These are phyloP conservation scores for Penicillium sclerotiorum DNA, from an alignment of 2,329 filamentous ascomycete species.

Conservation along the genomic window DNA sequence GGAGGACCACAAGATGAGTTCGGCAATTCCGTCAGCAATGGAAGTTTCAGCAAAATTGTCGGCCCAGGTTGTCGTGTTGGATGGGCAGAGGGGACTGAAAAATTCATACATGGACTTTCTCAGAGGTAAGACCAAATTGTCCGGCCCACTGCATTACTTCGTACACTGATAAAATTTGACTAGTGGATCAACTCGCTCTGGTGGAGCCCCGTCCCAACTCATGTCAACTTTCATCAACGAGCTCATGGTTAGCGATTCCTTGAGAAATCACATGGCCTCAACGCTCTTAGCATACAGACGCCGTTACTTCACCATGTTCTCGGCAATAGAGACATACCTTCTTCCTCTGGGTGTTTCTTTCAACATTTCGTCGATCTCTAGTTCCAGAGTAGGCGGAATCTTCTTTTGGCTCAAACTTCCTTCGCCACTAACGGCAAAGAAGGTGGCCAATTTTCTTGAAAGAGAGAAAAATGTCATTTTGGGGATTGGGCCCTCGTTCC, in stretches of 20 bases:
- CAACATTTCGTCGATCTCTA: neutral
- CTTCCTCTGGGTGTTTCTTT: neutral
- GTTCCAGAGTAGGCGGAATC: neutral
- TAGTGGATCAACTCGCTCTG: conserved; percentile 46
- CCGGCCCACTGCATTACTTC: conserved; percentile 5
- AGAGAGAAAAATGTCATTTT: too few relatives aligned
- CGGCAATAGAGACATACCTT: neutral
- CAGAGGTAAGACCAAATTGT: conserved; percentile 51
- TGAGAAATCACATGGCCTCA: conserved; percentile 54
- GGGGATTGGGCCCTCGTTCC: too few relatives aligned
- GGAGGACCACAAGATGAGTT: conserved; percentile 62
- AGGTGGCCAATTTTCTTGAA: too few relatives aligned
- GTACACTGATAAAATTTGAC: conserved; percentile 5
- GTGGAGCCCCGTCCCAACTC: conserved; percentile 60
- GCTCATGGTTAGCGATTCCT: conserved; percentile 51
- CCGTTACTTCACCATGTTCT: neutral
- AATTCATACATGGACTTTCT: conserved; percentile 57
- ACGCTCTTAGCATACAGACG: neutral
- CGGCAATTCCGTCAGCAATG: conserved; percentile 79
- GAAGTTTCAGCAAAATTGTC: conserved; percentile 81
- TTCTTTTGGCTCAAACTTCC: neutral
- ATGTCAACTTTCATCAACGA: conserved; percentile 58
- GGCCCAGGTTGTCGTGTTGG: conserved; percentile 79
- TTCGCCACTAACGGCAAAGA: neutral
- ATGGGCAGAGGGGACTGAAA: conserved; percentile 73